Base-by-base conservation (phyloP, 2,329 filamentous ascomycete species). In the Ophiostoma novo-ulmi region DNA sequence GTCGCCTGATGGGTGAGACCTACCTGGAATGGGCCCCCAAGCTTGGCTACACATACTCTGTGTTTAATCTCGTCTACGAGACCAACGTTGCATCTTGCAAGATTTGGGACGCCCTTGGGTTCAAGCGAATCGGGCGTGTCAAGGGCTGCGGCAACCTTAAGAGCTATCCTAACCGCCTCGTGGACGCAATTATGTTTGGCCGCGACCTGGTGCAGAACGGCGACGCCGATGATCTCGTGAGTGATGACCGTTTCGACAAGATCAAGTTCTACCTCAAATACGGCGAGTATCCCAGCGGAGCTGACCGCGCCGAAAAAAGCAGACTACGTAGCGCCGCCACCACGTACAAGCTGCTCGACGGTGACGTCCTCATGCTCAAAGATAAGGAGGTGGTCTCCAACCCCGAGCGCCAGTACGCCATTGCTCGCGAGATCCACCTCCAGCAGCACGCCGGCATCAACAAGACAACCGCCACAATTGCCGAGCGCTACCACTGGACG, bases 191-290 rank as follows among this genome's bases (percentile, higher is more conserved):
- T 78, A 91, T 92, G 73, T 92, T 91, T 80, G 93, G 93, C 44
- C 85, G 87, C 70, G 88, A 89, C 75, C 81, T 88, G 72, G 82
- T 81, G 72, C 84, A 82, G 73, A 80, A 78, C 77, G 76, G 83
- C 52, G 90, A 92, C 76, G 87, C 86, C 76, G 92, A 95, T 78
- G 92, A 95, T 79, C 89, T 92, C 78, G 90, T 94, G 76, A 94
- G 91, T 80, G 94, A 97, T 83, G 94, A 97, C 82, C 92, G 95
- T 75, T 98, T 98, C 84, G 94, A 97, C 84, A 97, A 97, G 85
- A 98, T 98, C 79, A 91, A 94, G 77, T 98, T 92, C 84, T 98
- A 98, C 81, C 88, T 98, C 78, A 96, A 97, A 81, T 93, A 94
- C 79, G 91, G 90, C 77, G 93, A 94, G 80, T 98, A 99, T 80